Evolutionary conservation across 129 eudicot species (phyloP).

Genomic region (Tanacetum coccineum): DNA sequence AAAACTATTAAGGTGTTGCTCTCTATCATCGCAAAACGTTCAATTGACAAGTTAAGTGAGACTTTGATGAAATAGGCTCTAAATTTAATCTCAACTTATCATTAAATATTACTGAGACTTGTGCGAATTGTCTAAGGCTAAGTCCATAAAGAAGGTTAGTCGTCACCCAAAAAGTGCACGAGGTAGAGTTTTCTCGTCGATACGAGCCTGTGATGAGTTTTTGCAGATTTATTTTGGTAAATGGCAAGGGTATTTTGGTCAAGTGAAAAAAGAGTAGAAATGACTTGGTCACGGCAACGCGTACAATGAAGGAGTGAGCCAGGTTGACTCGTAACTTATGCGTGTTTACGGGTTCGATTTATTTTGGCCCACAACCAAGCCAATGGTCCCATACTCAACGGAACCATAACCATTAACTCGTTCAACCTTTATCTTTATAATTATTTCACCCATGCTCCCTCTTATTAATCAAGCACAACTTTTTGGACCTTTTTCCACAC

Average conservation of each 20-base stretch:
- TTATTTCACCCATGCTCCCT: not conserved
- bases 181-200: no score
- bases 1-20: no score
- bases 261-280: conserved; percentile 2
- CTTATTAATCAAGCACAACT: not conserved
- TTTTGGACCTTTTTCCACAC: not conserved
- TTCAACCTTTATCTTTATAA: not conserved
- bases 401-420: conserved; percentile 13
- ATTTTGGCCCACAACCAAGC: conserved; percentile 11
- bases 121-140: no score
- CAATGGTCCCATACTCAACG: conserved; percentile 31
- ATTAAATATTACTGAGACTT: no score
- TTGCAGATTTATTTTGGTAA: not conserved
- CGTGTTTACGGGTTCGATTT: conserved; percentile 17
- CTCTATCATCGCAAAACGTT: no score
- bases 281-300: conserved; percentile 30
- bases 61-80: no score
- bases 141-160: no score
- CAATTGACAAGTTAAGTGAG: no score
- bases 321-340: conserved; percentile 28
- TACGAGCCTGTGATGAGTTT: no score
- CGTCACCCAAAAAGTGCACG: no score
- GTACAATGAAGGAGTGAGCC: conserved; percentile 16
- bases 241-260: conserved; percentile 27
- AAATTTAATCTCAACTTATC: no score